These are phyloP conservation scores for Falciphora oryzae DNA, from an alignment of 2,329 filamentous ascomycete species.

Conservation along the genomic window DNA sequence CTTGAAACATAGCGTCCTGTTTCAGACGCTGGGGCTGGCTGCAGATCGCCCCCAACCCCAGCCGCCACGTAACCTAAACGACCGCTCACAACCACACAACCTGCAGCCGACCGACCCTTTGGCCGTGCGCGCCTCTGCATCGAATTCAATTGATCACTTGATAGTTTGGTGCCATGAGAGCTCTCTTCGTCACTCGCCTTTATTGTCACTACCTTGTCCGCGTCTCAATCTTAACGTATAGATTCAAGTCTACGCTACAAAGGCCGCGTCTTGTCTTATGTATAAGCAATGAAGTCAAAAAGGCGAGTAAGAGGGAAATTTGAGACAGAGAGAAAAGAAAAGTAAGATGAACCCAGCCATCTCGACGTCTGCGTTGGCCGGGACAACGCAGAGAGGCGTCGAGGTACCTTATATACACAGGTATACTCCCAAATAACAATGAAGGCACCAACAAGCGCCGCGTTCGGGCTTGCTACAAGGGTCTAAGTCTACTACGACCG, in stretches of 20 bases:
- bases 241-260: background rate
- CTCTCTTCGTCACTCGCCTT: too few species aligned
- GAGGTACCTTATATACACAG: background rate
- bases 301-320: too few species aligned
- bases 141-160: background rate
- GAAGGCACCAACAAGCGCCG: background rate
- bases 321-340: background rate
- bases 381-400: background rate
- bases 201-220: too few species aligned
- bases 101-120: too few species aligned
- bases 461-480: background rate
- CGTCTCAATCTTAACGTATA: too few species aligned
- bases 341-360: constrained; percentile 1
- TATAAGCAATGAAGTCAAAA: background rate
- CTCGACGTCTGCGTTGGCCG: background rate
- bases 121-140: too few species aligned
- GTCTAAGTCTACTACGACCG: constrained; percentile 39
- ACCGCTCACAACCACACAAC: too few species aligned
- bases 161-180: background rate
- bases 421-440: background rate
- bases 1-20: background rate
- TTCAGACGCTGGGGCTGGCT: background rate
- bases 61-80: too few species aligned
- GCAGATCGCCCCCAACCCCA: too few species aligned
- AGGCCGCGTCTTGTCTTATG: background rate